Conservation (phyloP, 352 stramenopile species). For the Blastocystis sp. region DNA sequence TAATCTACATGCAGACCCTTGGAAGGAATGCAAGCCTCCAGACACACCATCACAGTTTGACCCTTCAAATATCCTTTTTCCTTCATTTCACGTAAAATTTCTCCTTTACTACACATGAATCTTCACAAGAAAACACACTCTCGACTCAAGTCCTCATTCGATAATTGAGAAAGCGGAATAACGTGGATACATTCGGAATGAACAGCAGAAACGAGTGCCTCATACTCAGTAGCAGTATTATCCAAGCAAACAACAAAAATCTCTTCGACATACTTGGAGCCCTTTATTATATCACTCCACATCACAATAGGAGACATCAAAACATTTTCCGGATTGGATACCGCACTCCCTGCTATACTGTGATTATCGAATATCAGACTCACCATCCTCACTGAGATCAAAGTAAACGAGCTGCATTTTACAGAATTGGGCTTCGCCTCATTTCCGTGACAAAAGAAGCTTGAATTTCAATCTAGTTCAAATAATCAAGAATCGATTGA, state of each 20-base stretch:
- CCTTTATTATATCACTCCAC: background rate
- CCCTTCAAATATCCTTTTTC: background rate
- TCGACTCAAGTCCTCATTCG: background rate
- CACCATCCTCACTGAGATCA: slow-evolving; percentile 21
- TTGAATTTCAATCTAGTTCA: too few relatives aligned
- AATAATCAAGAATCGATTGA: too few relatives aligned
- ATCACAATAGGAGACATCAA: slow-evolving; percentile 37
- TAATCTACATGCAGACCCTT: slow-evolving; percentile 11
- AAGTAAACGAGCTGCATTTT: slow-evolving; percentile 56
- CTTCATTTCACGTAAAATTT: background rate
- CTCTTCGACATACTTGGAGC: background rate
- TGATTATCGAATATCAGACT: background rate
- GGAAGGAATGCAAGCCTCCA: slow-evolving; percentile 13
- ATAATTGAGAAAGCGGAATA: background rate
- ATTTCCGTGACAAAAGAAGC: background rate
- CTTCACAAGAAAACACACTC: background rate
- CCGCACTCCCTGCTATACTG: background rate
- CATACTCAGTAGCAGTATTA: background rate
- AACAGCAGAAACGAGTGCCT: background rate
- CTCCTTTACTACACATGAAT: background rate
- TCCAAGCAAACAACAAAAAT: slow-evolving; percentile 28
- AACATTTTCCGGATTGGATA: slow-evolving; percentile 14
- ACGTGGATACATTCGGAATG: background rate
- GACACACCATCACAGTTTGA: background rate
- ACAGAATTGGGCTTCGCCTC: background rate